Base-by-base conservation (phyloP, 192 early-diverging fungal genomes). In the Coemansia sp. region DNA sequence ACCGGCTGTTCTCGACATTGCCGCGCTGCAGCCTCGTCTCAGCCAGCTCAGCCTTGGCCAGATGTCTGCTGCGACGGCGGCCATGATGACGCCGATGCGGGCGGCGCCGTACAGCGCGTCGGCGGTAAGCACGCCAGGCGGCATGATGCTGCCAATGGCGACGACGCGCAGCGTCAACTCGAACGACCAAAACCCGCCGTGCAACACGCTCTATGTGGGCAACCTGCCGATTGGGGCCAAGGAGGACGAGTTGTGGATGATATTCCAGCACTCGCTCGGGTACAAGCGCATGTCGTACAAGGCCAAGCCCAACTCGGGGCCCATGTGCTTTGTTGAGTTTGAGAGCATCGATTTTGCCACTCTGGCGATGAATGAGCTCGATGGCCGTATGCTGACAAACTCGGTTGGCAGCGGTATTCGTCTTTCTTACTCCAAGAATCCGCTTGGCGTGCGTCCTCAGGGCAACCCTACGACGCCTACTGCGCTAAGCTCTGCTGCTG, bases 271-370 rank as follows among this genome's bases (percentile, higher is more conserved):
- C n/a, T 91, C 93, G 59, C 79, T 85, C 9, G 97, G 97, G 1
- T 99, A 92, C 89, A 92, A 93, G 62, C 89, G 97, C 24, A 86
- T 99, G 84, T 92, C 88, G 54, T 97, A 92, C 87, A 87, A 91
- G 37, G 86, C 85, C 39, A 92, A 96, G 67, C 87, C 92, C 35
- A 95, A 95, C 70, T 76, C 80, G 25, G 97, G 97, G 0, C 97
- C 96, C 14, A 97, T 99, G 93, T 97, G 96, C 79, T 99, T 99
- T 92, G 96, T 99, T 36, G 97, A 99, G 86, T 99, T 99, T 90
- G 97, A 97, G 58, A 92, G 91, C 82, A 93, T 99, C 27, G 82
- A 87, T 29, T 96, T 85, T 76, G 97, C 97, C 15, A 95, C 94
- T 20, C 90, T 93, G 46, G 94, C 94, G 15, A 86, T 97, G 78